Evolutionary conservation across 2,329 filamentous ascomycete species (phyloP), one percentile per base, ranked within the genome.

Genomic region (Xylaria multiplex): DNA sequence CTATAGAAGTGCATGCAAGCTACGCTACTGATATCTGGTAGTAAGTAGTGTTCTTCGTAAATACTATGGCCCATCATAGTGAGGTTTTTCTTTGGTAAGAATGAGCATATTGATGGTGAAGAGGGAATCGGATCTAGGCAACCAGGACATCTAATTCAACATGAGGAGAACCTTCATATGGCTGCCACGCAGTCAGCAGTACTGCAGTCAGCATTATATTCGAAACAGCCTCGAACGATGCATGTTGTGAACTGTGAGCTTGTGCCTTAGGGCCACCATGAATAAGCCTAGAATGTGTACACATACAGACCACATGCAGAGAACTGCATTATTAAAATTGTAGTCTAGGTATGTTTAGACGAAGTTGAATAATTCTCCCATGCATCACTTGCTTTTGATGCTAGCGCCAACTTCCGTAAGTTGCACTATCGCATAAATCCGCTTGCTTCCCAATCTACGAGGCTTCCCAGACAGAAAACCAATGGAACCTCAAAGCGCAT

Each of bases 191-290:
- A 32, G 32, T n/a, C 30, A 53, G 32, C 37, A 40, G 37, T 40
- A 13, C 37, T n/a, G 37, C 30, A 22, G 30, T 35, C 30, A 6
- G 24, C 9, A 43, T 37, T 42, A 55, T 55, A 55, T 43, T 37
- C 37, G 37, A 55, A 43, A 55, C 53, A 19, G 37, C 22, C 53
- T 55, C 43, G 37, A 22, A 16, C 27, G 22, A 48, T 13, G 11
- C 50, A 7, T 14, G n/a, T 37, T 54, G 48, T 40, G 24, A n/a
- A 24, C 13, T 14, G 6, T 35, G 32, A 35, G 9, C 6, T 35
- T 35, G 9, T 7, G 32, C 9, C 32, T 35, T 35, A 27, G 6
- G 32, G 32, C 32, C 32, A 7, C 32, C 9, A 27, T 2, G 11
- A 8, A 37, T 37, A 37, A 37, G 11, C 7, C 5, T 37, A 13